Percentiles rank a stretch among this genome's conserved stretches.
Conservation (phyloP, 495 filamentous ascomycete species). For the Tuber borchii region DNA sequence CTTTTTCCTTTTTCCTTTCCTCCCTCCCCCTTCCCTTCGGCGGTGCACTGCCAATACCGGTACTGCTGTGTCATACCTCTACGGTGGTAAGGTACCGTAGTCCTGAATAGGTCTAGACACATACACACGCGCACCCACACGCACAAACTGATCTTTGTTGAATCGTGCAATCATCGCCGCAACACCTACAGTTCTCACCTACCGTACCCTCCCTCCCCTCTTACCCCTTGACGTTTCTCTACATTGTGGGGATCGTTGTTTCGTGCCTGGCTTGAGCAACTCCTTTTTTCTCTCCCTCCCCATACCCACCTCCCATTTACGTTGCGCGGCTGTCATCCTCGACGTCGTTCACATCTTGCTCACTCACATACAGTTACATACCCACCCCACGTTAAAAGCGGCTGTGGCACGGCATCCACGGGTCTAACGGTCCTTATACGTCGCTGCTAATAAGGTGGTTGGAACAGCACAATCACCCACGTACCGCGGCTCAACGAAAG, state of each 20-base stretch:
- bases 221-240: neutral
- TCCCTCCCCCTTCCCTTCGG: neutral
- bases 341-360: neutral
- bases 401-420: neutral
- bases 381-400: neutral
- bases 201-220: neutral
- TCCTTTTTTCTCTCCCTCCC: neutral
- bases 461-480: neutral
- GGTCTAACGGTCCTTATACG: neutral
- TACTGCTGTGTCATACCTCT: neutral
- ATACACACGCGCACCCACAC: neutral
- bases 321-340: neutral
- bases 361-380: neutral
- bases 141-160: neutral
- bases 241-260: neutral
- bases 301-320: neutral
- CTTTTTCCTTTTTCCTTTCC: neutral
- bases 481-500: neutral
- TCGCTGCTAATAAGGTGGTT: neutral
- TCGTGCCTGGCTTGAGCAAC: neutral
- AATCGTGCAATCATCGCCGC: neutral
- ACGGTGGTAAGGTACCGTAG: constrained; percentile 4
- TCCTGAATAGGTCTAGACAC: neutral
- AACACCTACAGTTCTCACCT: neutral
- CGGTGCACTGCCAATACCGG: neutral